A percentile compares a stretch with the other conserved stretches of the same genome.
These are phyloP conservation scores for Penicillium pulvis DNA, from an alignment of 495 filamentous ascomycete species.

Conservation along the genomic window DNA sequence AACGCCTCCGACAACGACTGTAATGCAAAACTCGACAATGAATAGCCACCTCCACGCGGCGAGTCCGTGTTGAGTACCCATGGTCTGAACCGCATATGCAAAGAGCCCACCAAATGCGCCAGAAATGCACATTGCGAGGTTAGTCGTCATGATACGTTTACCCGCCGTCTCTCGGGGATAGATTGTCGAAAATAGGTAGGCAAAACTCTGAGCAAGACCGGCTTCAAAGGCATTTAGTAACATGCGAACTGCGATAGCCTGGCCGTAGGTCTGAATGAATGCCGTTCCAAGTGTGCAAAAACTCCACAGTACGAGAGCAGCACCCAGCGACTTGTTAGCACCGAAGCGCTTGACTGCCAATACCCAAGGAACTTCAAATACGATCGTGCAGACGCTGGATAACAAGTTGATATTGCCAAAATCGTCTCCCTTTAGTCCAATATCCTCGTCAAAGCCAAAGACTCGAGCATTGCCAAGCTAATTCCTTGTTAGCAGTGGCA, in stretches of 20 bases:
- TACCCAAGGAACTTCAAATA: neutral
- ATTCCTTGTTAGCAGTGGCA: neutral
- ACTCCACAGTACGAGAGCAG: neutral
- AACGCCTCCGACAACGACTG: neutral
- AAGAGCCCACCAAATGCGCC: slow-evolving; percentile 5
- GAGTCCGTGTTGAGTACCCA: neutral
- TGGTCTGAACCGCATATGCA: slow-evolving; percentile 4
- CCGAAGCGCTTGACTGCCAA: slow-evolving; percentile 1
- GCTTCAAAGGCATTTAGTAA: neutral
- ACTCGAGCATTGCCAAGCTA: neutral
- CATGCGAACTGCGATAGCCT: slow-evolving; percentile 4
- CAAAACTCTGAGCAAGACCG: neutral
- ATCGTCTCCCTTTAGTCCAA: neutral
- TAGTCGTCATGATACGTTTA: slow-evolving; percentile 1
- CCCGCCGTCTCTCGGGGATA: neutral
- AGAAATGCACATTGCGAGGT: neutral
- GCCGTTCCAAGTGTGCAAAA: neutral
- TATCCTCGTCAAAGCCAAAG: slow-evolving; percentile 5
- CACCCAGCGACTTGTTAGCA: neutral
- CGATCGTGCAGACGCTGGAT: neutral
- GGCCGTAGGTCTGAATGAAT: neutral
- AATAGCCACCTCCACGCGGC: slow-evolving; percentile 4
- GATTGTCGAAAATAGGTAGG: neutral
- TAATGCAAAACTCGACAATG: slow-evolving; percentile 2
- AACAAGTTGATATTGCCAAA: neutral